Conservation (phyloP, 2,329 filamentous ascomycete genomes). For the Pseudogymnoascus sp. region DNA sequence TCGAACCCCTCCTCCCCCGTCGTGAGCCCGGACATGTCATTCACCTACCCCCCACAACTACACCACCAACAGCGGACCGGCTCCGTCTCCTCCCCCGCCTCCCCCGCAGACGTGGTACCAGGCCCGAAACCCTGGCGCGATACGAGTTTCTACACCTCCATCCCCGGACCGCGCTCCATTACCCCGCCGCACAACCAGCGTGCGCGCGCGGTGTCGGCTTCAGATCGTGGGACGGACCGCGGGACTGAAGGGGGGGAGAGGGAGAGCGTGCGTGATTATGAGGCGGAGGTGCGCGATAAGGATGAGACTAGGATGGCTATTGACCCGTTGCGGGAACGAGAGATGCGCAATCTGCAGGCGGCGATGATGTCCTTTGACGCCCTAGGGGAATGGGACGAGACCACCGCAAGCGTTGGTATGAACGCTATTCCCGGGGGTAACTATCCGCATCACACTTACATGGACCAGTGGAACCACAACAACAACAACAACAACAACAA, state of each 20-base stretch:
- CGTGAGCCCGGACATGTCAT: neutral
- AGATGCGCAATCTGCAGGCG: neutral
- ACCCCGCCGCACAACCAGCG: neutral
- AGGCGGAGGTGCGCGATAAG: neutral
- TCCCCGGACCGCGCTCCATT: neutral
- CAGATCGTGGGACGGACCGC: neutral
- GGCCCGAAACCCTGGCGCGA: neutral
- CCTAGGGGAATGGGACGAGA: neutral
- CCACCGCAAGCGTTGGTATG: neutral
- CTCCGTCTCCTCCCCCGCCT: neutral
- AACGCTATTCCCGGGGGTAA: neutral
- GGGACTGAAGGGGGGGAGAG: neutral
- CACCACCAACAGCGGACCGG: neutral
- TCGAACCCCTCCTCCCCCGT: neutral
- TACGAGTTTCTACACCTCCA: neutral
- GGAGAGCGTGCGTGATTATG: neutral
- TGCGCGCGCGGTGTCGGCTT: neutral
- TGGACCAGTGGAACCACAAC: neutral
- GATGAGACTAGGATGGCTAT: neutral
- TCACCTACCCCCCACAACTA: neutral
- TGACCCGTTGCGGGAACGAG: neutral
- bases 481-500: neutral
- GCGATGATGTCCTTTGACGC: neutral
- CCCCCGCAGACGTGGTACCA: neutral
- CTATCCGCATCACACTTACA: neutral